These are phyloP conservation scores for Aspergillus bertholletiae DNA, from an alignment of 495 filamentous ascomycete genomes.

Conservation along the genomic window DNA sequence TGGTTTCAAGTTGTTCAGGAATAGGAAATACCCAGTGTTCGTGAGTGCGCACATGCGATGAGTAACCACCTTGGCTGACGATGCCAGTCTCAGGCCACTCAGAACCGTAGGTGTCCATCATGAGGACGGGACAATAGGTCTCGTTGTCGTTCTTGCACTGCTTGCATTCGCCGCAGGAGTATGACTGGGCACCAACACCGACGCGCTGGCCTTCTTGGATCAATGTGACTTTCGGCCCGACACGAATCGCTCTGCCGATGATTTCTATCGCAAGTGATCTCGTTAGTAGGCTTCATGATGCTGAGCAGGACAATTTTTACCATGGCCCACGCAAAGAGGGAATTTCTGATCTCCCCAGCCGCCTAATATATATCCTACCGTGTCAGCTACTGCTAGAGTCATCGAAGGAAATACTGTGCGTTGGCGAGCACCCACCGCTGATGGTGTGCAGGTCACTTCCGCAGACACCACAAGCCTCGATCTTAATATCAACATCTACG, in stretches of 20 bases:
- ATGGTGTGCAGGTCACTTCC: conserved; percentile 77
- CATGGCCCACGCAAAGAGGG: conserved; percentile 69
- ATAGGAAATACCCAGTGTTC: conserved; percentile 68
- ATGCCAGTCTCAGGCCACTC: conserved; percentile 61
- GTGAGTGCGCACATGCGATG: conserved; percentile 69
- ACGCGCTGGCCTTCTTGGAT: conserved; percentile 75
- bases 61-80: conserved; percentile 62
- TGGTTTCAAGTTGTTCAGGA: conserved; percentile 64
- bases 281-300: not conserved
- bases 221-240: conserved; percentile 62
- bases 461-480: conserved; percentile 75
- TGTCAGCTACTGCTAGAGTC: conserved; percentile 5
- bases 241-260: conserved; percentile 66
- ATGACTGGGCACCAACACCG: conserved; percentile 75
- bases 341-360: conserved; percentile 71
- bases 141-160: conserved; percentile 70
- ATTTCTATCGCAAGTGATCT: conserved; percentile 43
- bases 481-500: conserved; percentile 66
- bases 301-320: conserved; percentile 16
- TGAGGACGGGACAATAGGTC: conserved; percentile 69
- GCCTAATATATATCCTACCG: conserved; percentile 23
- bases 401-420: not conserved
- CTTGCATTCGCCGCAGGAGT: conserved; percentile 66
- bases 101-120: conserved; percentile 61
- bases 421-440: conserved; percentile 37